These are phyloP conservation scores for Coemansia sp. DNA, from an alignment of 192 early-diverging fungal genomes.

Conservation along the genomic window DNA sequence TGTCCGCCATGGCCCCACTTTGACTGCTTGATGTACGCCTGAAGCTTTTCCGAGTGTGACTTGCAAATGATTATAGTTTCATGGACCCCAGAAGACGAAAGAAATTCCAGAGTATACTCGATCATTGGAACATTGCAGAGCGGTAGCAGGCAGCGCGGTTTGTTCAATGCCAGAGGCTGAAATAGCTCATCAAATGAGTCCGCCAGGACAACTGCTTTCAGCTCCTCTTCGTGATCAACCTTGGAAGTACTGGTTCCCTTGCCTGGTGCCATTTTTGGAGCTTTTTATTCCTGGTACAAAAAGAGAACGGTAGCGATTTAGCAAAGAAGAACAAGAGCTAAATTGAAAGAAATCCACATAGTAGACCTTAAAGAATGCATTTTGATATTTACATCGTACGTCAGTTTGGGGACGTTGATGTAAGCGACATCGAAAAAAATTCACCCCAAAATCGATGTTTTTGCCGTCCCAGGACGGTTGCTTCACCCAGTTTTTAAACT, in stretches of 20 bases:
- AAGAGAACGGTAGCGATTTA: not conserved
- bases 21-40: conserved; percentile 82
- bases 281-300: not conserved
- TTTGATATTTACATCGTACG: no score
- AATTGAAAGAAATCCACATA: no score
- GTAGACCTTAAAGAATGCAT: no score
- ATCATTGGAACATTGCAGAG: conserved; percentile 95
- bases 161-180: conserved; percentile 80
- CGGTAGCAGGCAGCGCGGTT: conserved; percentile 88
- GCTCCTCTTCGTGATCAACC: conserved; percentile 60
- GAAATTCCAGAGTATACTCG: conserved; percentile 93
- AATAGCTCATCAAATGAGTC: conserved; percentile 89
- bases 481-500: no score
- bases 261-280: not conserved
- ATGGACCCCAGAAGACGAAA: conserved; percentile 82
- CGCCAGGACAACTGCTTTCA: conserved; percentile 89
- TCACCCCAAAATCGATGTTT: no score
- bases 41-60: conserved; percentile 80
- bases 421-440: no score
- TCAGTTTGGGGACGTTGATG: no score
- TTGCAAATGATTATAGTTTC: conserved; percentile 86
- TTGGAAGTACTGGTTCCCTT: conserved; percentile 14
- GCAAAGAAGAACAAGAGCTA: not conserved
- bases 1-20: conserved; percentile 67
- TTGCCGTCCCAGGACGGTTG: no score